These are phyloP conservation scores for Nicotiana rustica DNA, from an alignment of 305 asterid species.

Conservation along the genomic window DNA sequence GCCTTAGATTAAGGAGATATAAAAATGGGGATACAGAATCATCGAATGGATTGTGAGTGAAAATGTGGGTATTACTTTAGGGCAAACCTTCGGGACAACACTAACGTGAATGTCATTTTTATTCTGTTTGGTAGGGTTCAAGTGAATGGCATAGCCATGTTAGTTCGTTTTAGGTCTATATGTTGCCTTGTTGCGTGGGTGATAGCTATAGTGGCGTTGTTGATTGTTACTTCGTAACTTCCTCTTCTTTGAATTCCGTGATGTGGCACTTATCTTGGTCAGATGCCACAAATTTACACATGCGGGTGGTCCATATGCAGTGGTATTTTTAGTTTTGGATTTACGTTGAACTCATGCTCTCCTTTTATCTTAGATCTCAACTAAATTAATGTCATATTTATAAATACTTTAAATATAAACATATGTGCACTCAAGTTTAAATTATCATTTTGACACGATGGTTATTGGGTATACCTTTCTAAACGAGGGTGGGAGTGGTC, in stretches of 20 bases:
- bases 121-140: constrained; percentile 36
- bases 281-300: constrained; percentile 30
- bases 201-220: constrained; percentile 34
- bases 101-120: constrained; percentile 42
- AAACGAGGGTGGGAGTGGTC: too few relatives aligned
- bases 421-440: too few relatives aligned
- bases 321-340: too few relatives aligned
- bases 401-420: too few relatives aligned
- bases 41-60: neutral
- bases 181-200: constrained; percentile 33
- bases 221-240: constrained; percentile 50
- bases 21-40: neutral
- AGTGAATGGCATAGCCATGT: constrained; percentile 43
- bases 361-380: too few relatives aligned
- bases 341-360: too few relatives aligned
- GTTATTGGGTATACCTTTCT: too few relatives aligned
- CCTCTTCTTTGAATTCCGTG: neutral
- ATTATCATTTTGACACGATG: too few relatives aligned
- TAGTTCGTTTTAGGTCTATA: constrained; percentile 35
- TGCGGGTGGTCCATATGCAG: neutral
- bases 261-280: constrained; percentile 17
- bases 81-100: constrained; percentile 40
- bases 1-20: constrained; percentile 47
- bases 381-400: too few relatives aligned
- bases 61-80: neutral